Base-by-base conservation (phyloP, 768 basidiomycete genomes). In the Leccinellum luteum region DNA sequence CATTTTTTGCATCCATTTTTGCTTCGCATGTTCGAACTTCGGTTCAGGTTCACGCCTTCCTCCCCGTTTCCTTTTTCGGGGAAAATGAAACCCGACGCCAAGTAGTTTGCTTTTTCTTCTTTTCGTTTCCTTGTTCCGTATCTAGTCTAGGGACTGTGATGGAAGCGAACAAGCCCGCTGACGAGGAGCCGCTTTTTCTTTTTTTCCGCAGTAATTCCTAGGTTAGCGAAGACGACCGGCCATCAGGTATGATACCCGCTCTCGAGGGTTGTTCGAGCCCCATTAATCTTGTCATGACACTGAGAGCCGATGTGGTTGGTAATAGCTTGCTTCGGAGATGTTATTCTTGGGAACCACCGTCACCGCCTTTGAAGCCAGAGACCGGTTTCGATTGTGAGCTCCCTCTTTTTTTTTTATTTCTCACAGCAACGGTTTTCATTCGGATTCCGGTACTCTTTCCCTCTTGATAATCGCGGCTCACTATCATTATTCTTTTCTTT, bases 151-250 rank as follows among this genome's bases (percentile, higher is more conserved):
- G 21, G 35, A n/a, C n/a, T 3, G 19, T 19, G 58, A 51, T 51
- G 58, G 56, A 49, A 54, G 25, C 38, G 51, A 31, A 43, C 7
- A 44, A 34, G 41, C 32, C 38, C 21, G 31, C 64, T 72, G 56
- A 69, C 54, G n/a, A 34, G 41, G 13, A 17, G n/a, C 0, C 43
- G 7, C 41, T 19, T 41, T 19, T 41, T 58, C 38, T n/a, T 45
- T 27, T 7, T 49, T 52, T 45, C 56, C 61, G 54, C 64, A 86
- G 88, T 79, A 17, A 90, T 92, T 60, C 89, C 89, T 32, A 78
- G 90, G 57, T 67, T 92, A 44, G 76, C 81, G 12, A 79, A 78
- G 51, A 82, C 81, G 28, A 79, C 84, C 19, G 89, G 91, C 43
- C 89, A 91, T 67, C 91, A 92, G 81, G 90, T 89, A 71, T 52